Base-by-base conservation (phyloP, 257 asterid species). In the Solanum phureja region DNA sequence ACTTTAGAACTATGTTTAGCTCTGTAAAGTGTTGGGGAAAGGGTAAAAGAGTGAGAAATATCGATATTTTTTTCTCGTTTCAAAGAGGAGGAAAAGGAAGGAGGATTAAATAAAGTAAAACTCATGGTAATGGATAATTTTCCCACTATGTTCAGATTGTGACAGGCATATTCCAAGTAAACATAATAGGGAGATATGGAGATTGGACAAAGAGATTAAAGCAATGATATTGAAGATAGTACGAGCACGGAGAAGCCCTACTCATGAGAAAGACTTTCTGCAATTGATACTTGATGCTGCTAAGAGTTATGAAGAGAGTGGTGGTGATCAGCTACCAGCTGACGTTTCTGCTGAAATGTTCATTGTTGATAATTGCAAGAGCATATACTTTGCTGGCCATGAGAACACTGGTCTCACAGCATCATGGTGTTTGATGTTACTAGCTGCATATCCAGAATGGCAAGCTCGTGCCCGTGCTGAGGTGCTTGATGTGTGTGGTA, bases 361-460 rank as follows among this genome's bases (percentile, higher is more conserved):
- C 86, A 87, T 95, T 8, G 90, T 93, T 6, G 98, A 93, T 86
- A 95, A 94, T 73, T 96, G 98, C 92, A 94, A 94, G 93, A 94
- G 89, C 83, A 91, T 96, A 76, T 95, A 94, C 76, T 92, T 96
- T 40, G 98, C 98, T 79, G 98, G 98, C 38, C 91, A 93, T 14
- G 95, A 94, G 91, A 96, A 95, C 56, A 90, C 93, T 21, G 93
- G 95, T 58, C 90, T 88, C 83, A 89, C 98, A 5, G 93, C 95
- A 73, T 89, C 98, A n/a, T 95, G 99, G 98, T 95, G 98, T 83
- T 89, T 96, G 92, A 90, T 96, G 96, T 75, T 89, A 52, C 91
- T 95, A 40, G 98, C 94, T 19, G 92, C 94, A 72, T 85, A 94
- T 89, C 98, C 96, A 79, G 93, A 94, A 3, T 95, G 98, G 98